A percentile compares a stretch with the other conserved stretches of the same genome.
Conservation (phyloP, 78 protist genomes). For the Cavenderia fasciculata region DNA sequence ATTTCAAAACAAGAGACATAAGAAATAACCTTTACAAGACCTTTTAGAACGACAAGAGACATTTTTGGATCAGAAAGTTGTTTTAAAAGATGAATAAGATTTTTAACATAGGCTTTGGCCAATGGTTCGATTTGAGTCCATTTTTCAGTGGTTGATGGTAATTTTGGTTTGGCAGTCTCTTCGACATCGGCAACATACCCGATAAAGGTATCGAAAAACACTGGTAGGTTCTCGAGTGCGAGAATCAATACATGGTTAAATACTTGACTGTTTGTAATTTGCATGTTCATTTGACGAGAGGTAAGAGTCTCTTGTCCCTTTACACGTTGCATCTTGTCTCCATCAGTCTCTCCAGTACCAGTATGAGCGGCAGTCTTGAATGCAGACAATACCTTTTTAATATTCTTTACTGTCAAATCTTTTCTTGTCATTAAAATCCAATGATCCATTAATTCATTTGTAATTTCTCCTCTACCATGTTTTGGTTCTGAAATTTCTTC, state of each 20-base stretch:
- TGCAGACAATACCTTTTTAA: slow-evolving; percentile 64
- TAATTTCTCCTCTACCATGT: slow-evolving; percentile 27
- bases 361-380: slow-evolving; percentile 77
- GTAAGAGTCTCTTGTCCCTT: not conserved
- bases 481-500: not conserved
- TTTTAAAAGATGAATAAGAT: slow-evolving; percentile 11
- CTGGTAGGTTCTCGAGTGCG: slow-evolving; percentile 37
- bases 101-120: slow-evolving; percentile 13
- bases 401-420: not conserved
- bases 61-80: slow-evolving; percentile 38
- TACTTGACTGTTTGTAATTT: slow-evolving; percentile 22
- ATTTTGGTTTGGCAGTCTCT: not conserved
- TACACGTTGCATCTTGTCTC: not conserved
- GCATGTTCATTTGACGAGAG: slow-evolving; percentile 39
- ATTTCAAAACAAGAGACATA: slow-evolving; percentile 39
- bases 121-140: not conserved
- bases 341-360: not conserved
- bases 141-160: slow-evolving; percentile 13
- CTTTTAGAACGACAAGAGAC: slow-evolving; percentile 25
- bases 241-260: slow-evolving; percentile 47
- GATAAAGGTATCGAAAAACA: slow-evolving; percentile 9
- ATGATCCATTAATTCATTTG: slow-evolving; percentile 48
- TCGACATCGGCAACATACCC: not conserved
- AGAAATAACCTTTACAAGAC: slow-evolving; percentile 37
- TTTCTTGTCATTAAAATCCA: slow-evolving; percentile 22